Conservation (phyloP, 1,284 basidiomycete genomes). For the Sanghuangporus sanghuang region DNA sequence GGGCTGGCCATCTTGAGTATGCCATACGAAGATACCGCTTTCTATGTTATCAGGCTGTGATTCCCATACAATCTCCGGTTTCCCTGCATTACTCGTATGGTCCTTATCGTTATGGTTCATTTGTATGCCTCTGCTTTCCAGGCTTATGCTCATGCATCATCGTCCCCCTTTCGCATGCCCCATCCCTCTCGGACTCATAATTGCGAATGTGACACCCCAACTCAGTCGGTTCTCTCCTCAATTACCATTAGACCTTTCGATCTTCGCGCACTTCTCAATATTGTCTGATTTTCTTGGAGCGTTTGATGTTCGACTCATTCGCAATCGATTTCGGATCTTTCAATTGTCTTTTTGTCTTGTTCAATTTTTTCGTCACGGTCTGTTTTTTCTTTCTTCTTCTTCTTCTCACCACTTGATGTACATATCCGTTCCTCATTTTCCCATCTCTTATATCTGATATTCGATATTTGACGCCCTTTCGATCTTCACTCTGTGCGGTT, state of each 20-base stretch:
- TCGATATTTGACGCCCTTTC: too few species aligned
- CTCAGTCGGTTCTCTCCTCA: background rate
- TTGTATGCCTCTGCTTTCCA: background rate
- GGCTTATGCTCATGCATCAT: background rate
- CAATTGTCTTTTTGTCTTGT: background rate
- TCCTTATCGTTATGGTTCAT: background rate
- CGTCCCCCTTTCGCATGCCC: background rate
- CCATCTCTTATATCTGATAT: too few species aligned
- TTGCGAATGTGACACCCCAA: background rate
- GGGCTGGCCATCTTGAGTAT: slow-evolving; percentile 61
- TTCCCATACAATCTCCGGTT: background rate
- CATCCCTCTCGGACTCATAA: background rate
- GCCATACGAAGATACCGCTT: background rate
- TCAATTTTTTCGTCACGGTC: background rate
- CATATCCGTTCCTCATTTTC: too few species aligned
- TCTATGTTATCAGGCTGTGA: background rate
- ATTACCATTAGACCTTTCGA: background rate
- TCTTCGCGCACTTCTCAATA: background rate
- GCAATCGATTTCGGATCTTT: background rate
- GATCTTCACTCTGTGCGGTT: too few species aligned
- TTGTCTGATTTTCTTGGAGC: background rate
- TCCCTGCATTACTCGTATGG: background rate
- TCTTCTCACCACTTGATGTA: too few species aligned
- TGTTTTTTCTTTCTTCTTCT: background rate
- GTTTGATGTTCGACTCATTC: background rate